Conservation (phyloP, 1,284 basidiomycete genomes). For the Mycena sp. region DNA sequence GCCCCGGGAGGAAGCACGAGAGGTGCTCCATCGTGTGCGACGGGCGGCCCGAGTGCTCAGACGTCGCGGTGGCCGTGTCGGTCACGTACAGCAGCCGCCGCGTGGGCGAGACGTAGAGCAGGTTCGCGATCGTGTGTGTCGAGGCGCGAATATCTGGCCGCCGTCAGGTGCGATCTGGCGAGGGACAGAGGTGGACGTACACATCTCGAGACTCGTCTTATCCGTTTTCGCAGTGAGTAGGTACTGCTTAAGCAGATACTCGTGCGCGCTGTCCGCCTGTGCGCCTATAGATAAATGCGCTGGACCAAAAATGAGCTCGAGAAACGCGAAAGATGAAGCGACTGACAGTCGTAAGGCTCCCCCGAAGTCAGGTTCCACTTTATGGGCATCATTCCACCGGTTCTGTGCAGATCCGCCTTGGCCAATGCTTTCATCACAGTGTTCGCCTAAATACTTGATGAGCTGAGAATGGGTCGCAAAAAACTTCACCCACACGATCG, state of each 20-base stretch:
- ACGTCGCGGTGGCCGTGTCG: constrained; percentile 50
- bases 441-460: constrained; percentile 51
- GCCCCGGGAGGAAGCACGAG: constrained; percentile 81
- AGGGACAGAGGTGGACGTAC: constrained; percentile 49
- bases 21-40: constrained; percentile 76
- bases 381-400: constrained; percentile 65
- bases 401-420: constrained; percentile 50
- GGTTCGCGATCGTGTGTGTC: constrained; percentile 67
- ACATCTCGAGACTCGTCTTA: constrained; percentile 66
- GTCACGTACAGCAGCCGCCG: constrained; percentile 79
- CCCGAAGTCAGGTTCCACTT: constrained; percentile 57
- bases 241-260: constrained; percentile 81
- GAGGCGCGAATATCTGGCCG: constrained; percentile 67
- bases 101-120: constrained; percentile 72
- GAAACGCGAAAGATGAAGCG: not conserved
- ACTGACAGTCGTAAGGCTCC: constrained; percentile 51
- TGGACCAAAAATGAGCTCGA: constrained; percentile 35
- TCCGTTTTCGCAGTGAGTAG: constrained; percentile 70
- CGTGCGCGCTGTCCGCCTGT: constrained; percentile 75
- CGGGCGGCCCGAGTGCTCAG: constrained; percentile 42
- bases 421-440: constrained; percentile 59
- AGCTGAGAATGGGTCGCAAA: not conserved
- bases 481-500: constrained; percentile 50
- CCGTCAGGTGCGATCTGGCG: constrained; percentile 7
- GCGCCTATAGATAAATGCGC: constrained; percentile 68